phyloP scores from a whole-genome alignment of 2,329 filamentous ascomycete genomes.

The Hysterium pulicare region DNA sequence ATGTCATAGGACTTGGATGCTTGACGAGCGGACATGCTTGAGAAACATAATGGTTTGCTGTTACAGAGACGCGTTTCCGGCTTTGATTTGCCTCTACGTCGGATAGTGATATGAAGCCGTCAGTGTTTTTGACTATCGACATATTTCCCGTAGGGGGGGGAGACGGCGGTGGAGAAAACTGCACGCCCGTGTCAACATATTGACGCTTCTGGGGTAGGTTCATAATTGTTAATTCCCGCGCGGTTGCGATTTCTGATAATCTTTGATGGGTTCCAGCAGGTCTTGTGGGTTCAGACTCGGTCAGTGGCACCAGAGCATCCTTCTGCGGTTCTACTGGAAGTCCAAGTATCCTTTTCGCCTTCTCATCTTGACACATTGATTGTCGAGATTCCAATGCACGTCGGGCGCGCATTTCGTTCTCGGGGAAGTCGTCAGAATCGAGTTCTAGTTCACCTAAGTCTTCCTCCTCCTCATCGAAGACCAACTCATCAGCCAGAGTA shows the following conservation, averaged over 20 bases:
- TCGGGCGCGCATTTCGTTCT: conserved; percentile 40
- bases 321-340: conserved; percentile 31
- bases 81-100: conserved; percentile 71
- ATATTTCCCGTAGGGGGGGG: conserved; percentile 43
- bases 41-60: conserved; percentile 9
- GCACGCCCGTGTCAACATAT: conserved; percentile 74
- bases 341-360: conserved; percentile 46
- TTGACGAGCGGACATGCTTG: conserved; percentile 12
- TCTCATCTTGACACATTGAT: conserved; percentile 41
- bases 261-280: conserved; percentile 17
- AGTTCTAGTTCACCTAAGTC: conserved; percentile 53
- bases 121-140: conserved; percentile 20
- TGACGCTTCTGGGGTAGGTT: conserved; percentile 36
- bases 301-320: conserved; percentile 17
- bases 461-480: conserved; percentile 75
- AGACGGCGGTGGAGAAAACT: conserved; percentile 80
- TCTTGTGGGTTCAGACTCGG: conserved; percentile 25
- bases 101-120: conserved; percentile 14
- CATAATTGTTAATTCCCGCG: conserved; percentile 20
- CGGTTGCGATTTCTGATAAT: conserved; percentile 17
- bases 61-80: conserved; percentile 59
- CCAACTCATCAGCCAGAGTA: conserved; percentile 86
- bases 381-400: conserved; percentile 40
- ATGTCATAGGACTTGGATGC: conserved; percentile 54
- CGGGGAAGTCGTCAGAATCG: conserved; percentile 61